Evolutionary conservation across 2,329 filamentous ascomycete species (phyloP).

Genomic region (Diaporthe australafricana): DNA sequence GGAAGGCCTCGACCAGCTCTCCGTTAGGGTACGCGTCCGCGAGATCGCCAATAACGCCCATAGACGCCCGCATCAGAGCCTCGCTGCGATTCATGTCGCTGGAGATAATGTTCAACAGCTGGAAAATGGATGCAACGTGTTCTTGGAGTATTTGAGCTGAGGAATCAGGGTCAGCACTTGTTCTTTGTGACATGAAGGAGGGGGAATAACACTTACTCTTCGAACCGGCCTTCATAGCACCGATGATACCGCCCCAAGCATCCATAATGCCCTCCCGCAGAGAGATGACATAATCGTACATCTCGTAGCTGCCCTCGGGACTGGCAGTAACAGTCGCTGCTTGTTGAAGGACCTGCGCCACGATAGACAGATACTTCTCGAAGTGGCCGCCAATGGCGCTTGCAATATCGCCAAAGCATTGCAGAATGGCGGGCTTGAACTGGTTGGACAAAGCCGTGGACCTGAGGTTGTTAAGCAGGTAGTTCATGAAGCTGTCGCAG

Average conservation of each 20-base stretch:
- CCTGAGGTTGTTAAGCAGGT: constrained; percentile 89
- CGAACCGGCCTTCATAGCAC: constrained; percentile 86
- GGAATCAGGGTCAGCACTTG: constrained; percentile 45
- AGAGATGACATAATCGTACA: constrained; percentile 96
- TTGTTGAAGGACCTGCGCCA: constrained; percentile 94
- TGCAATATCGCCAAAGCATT: constrained; percentile 98
- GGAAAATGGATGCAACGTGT: constrained; percentile 88
- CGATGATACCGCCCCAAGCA: constrained; percentile 96
- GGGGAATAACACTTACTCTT: constrained; percentile 71
- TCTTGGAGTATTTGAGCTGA: constrained; percentile 77
- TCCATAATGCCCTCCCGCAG: constrained; percentile 98
- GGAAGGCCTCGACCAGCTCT: constrained; percentile 86
- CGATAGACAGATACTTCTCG: constrained; percentile 91
- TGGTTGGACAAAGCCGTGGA: constrained; percentile 90
- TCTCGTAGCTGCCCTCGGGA: constrained; percentile 88
- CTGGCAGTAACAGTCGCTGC: constrained; percentile 85
- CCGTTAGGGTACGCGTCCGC: constrained; percentile 94
- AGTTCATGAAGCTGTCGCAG: constrained; percentile 99
- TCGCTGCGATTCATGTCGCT: constrained; percentile 91
- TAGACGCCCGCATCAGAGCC: constrained; percentile 89
- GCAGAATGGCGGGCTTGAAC: constrained; percentile 97
- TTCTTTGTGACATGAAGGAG: background rate
- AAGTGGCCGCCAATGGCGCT: constrained; percentile 93
- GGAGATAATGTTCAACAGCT: constrained; percentile 83
- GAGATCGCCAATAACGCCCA: constrained; percentile 97